Percentiles rank a stretch among this genome's conserved stretches.
Evolutionary conservation across 306 rosid genomes (phyloP).

Genomic region (Lathyrus oleraceus): DNA sequence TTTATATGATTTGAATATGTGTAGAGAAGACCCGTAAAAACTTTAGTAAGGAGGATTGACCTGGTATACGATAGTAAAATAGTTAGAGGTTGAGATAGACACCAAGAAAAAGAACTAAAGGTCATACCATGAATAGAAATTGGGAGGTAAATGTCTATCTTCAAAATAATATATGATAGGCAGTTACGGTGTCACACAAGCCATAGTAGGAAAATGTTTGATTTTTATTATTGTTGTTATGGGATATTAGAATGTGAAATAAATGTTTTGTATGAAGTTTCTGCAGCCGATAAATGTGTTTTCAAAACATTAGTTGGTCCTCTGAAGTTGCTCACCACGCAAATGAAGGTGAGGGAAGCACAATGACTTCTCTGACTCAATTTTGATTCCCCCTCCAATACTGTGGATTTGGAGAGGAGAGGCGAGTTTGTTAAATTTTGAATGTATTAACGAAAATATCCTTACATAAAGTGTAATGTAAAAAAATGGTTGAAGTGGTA

Average conservation of each 20-base stretch:
- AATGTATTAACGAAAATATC: neutral
- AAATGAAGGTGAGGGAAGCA: neutral
- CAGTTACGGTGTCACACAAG: neutral
- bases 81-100: neutral
- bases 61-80: neutral
- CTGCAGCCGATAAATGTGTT: neutral
- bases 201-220: constrained; percentile 5
- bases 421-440: neutral
- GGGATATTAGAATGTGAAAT: neutral
- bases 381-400: neutral
- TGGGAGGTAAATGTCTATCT: neutral
- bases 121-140: neutral
- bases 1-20: neutral
- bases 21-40: neutral
- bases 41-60: neutral
- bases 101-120: neutral
- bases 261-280: neutral
- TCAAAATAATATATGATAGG: neutral
- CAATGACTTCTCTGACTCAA: neutral
- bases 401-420: neutral
- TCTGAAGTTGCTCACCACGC: neutral
- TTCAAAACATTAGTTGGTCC: neutral
- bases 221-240: neutral
- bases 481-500: neutral
- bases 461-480: neutral